Base-by-base conservation (phyloP, 805 yeast genomes). In the Maudiozyma turicensis region DNA sequence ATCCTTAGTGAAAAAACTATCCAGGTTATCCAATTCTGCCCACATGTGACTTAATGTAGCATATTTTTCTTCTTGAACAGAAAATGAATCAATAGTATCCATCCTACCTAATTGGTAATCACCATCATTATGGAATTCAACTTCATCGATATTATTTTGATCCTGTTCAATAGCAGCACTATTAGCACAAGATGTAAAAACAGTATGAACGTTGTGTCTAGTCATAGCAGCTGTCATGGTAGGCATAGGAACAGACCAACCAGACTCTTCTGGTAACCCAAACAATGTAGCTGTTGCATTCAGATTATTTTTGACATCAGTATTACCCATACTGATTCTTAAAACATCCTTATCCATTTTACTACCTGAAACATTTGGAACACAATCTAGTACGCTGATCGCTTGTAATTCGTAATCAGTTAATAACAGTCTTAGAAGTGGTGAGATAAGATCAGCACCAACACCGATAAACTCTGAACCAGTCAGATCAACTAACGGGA, bases 161-260 rank as follows among this genome's bases (percentile, higher is more conserved):
- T 61, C 60, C 33, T 54, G 53, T 5, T 53, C 44, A 8, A 48
- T 47, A 2, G 52, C 38, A 29, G 54, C 50, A 33, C 54, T 58
- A 15, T 58, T 61, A 63, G 77, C 76, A 60, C 97, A 91, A 0
- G 96, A 86, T 32, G 89, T 81, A 61, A 86, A 93, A 3, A 93
- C 98, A 0, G 98, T 90, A 65, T 93, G 98, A 1, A 93, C 95
- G 59, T 93, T 93, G 61, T 86, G 87, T 55, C 97, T 72, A 1
- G 98, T 86, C 13, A 86, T 78, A 0, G 95, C 84, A 0, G 96
- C 88, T 1, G 93, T 83, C 41, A 88, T 80, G 0, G 91, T 86
- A 2, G 99, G 96, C 91, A 86, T 85, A 1, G 98, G 95, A 45
- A 95, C 81, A 0, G 96, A 83, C 99, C 99, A 93, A 1, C 99